These are phyloP conservation scores for Brassica rapa DNA, from an alignment of 345 rosid genomes.

Conservation along the genomic window DNA sequence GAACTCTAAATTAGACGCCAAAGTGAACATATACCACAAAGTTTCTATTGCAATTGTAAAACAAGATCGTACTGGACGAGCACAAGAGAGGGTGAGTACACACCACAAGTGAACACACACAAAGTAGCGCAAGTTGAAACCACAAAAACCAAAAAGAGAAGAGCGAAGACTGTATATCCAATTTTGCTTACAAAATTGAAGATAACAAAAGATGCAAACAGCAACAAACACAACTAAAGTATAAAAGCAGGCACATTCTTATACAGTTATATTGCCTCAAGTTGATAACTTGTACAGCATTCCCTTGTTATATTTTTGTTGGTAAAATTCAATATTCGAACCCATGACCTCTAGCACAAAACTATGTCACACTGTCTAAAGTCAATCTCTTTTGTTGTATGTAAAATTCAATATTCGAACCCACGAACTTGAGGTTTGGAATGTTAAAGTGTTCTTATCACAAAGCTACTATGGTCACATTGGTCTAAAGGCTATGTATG, in stretches of 20 bases:
- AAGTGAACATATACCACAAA: background rate
- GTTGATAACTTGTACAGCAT: background rate
- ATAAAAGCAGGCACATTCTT: background rate
- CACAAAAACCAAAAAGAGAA: background rate
- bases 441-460: background rate
- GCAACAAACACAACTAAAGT: background rate
- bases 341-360: no score
- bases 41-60: background rate
- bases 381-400: background rate
- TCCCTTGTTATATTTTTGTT: background rate
- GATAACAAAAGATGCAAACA: background rate
- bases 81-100: background rate
- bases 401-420: background rate
- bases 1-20: background rate
- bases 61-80: background rate
- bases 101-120: constrained; percentile 3
- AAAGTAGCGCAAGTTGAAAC: background rate
- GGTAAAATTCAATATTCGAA: background rate
- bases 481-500: background rate
- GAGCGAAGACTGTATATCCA: background rate
- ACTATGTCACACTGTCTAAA: background rate
- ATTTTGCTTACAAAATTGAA: background rate
- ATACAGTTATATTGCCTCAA: background rate
- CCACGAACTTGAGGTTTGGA: background rate
- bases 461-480: background rate